phyloP scores from a whole-genome alignment of 1,284 basidiomycete genomes.

The Ustilago vetiveriae region DNA sequence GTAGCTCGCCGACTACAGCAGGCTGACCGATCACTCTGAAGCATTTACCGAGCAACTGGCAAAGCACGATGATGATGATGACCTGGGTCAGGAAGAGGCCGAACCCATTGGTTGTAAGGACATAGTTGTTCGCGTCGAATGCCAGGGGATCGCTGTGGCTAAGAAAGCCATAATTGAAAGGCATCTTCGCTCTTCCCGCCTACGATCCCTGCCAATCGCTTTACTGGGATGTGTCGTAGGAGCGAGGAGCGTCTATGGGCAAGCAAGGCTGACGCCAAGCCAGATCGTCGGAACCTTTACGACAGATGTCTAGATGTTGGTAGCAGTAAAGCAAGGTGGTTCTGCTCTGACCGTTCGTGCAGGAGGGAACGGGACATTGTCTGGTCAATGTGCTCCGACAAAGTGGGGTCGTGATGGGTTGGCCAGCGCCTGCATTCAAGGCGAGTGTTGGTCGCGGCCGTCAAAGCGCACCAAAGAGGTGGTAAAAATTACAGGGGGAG shows the following conservation, averaged over 20 bases:
- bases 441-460: too few species aligned
- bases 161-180: constrained; percentile 41
- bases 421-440: too few species aligned
- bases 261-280: too few species aligned
- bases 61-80: constrained; percentile 50
- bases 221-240: too few species aligned
- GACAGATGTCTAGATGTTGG: not conserved
- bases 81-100: constrained; percentile 50
- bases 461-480: too few species aligned
- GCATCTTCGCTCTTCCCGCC: constrained; percentile 1
- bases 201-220: too few species aligned
- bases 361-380: not conserved
- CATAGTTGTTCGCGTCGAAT: constrained; percentile 40
- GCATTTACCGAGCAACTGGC: constrained; percentile 37
- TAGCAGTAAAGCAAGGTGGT: not conserved
- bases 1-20: constrained; percentile 48
- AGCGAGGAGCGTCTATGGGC: too few species aligned
- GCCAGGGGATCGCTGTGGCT: constrained; percentile 44
- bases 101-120: constrained; percentile 46
- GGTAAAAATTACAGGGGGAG: too few species aligned
- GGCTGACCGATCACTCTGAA: constrained; percentile 49
- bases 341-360: not conserved
- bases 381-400: too few species aligned
- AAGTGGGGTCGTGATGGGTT: too few species aligned
- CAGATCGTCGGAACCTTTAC: too few species aligned